Evolutionary conservation across 2,329 filamentous ascomycete genomes (phyloP), one percentile per base, ranked within the genome.

Genomic region (Pyrenochaeta sp.): DNA sequence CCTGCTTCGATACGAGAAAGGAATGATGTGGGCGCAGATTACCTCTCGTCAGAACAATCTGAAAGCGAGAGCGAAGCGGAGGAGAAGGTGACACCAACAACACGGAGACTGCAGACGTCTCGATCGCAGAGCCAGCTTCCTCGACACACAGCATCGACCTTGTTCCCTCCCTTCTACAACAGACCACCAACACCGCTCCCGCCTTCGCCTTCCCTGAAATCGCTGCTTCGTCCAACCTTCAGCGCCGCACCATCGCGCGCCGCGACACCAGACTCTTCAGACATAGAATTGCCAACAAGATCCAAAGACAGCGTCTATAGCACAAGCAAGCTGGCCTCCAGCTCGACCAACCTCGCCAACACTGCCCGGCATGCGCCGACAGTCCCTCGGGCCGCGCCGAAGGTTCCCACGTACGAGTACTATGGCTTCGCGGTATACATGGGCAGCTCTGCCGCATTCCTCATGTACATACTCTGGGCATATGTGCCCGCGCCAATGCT

Each of bases 361-460:
- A 84, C 81, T 19, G 84, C 80, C 41, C 78, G 75, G 35, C 78
- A 77, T 60, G 81, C 76, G 49, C 81, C 78, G 50, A 86, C 82
- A 2, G 84, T 96, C 13, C 90, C 92, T 5, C 87, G 90, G 42
- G 92, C 91, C 2, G 87, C 87, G 40, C 94, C 94, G 2, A 91
- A 94, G 68, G 92, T 99, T 2, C 94, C 94, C n/a, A 99, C 94
- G 0, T 97, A 99, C 76, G 94, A 99, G 70, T 99, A 97, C 82
- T 97, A 97, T 71, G 94, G 94, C 68, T 99, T 99, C 74, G 93
- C 96, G 40, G 82, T 99, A 35, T 97, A 99, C 75, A 81, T 99
- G 26, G 90, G 93, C 66, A 92, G 88, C 51, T 90, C 87, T 15
- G 78, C 94, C 37, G 85, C 85, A 2, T 97, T 97, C 68, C 77